Base-by-base conservation (phyloP, 805 yeast genomes). In the Ogataea philodendri region DNA sequence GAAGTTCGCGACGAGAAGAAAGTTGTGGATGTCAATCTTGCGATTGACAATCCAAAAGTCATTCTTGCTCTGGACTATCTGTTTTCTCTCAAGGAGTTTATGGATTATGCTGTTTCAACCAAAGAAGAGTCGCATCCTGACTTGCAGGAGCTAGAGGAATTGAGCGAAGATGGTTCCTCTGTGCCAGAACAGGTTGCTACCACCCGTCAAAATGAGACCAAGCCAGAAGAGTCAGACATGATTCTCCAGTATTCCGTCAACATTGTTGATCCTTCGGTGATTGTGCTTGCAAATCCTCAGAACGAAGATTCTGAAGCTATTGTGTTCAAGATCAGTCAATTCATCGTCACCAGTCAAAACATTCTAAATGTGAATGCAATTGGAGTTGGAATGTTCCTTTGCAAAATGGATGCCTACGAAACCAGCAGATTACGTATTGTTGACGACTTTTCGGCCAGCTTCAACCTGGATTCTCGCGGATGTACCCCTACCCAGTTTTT, bases 41-140 rank as follows among this genome's bases (percentile, higher is more conserved):
- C 87, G 0, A 71, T 90, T 8, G 95, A 86, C 41, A 83, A 81
- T 43, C 97, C 97, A 0, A 75, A 74, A 39, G 72, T 83, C 8
- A 78, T 93, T 31, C 57, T 93, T 18, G 96, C 97, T 0, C 63
- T 93, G 47, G 97, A 89, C 54, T 89, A 86, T 57, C 52, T 90
- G 22, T 75, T 89, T 58, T 85, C 93, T 2, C 52, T 93, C 46
- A 84, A 84, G 45, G 54, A 65, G 0, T 89, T 81, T 54, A 57
- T 67, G n/a, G 79, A 73, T 37, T 66, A 65, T 27, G 84, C 78
- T 0, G 45, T 72, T 10, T 17, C 27, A 4, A 14, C 10, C 17
- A n/a, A 30, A 3, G 31, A 36, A 11, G 15, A 30, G 7, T 7
- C 25, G 16, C 60, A 41, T 15, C 32, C 57, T 20, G 48, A 26